Base-by-base conservation (phyloP, 2,329 filamentous ascomycete genomes). In the Penicillium concentricum region DNA sequence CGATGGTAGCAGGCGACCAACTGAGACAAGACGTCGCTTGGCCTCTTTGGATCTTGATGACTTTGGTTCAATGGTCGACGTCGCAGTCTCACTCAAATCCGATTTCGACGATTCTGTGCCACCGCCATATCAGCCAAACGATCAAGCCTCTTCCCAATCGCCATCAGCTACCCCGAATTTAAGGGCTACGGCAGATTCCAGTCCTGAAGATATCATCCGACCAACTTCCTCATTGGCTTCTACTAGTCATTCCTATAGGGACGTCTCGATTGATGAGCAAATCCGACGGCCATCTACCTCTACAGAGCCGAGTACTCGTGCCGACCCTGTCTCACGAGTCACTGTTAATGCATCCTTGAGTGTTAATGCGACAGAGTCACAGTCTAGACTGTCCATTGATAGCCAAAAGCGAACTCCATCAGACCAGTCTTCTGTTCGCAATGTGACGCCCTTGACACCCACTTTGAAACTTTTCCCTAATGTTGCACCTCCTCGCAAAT, bases 391-490 rank as follows among this genome's bases (percentile, higher is more conserved):
- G 15, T 45, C 18, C 39, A 38, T 13, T 48, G 54, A 43, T 51
- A 59, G 20, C 20, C 41, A 13, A 56, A 59, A 41, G 30, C 46
- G 34, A 50, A 42, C 30, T 9, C 44, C 13, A 24, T 47, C 65
- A 22, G 54, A 51, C 4, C 44, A 39, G 30, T 35, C 56, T n/a
- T 54, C 59, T 45, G 34, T 53, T 55, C 61, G 16, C 55, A 63
- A 30, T 35, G 34, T 41, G 28, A 58, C 46, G 16, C 55, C 66
- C 5, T 51, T 60, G 18, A 60, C 61, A 6, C 66, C 59, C 5
- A 54, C 66, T 2, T 52, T 73, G 46, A 73, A 72, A 42, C 63
- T 73, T 20, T 72, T 74, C 54, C 73, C 73, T 18, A 69, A 72
- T 46, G 63, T 68, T 20, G 59, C 68, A 43, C 66, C 72, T 38